Conservation (phyloP, 805 yeast species). For the Henningerozyma blattae region DNA sequence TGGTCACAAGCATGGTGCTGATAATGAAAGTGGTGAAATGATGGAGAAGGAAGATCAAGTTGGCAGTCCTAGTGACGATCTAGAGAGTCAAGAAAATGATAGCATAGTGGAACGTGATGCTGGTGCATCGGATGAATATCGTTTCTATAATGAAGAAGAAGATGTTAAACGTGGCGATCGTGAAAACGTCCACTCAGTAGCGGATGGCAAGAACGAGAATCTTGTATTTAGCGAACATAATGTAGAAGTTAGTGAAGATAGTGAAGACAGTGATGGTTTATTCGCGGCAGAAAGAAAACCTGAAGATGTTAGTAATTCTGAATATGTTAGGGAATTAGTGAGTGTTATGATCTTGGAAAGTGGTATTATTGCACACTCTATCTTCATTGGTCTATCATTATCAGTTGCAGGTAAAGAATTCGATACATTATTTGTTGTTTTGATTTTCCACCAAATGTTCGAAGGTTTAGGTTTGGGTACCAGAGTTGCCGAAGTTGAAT, state of each 20-base stretch:
- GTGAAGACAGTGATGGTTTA: background rate
- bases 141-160: constrained; percentile 1
- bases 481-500: constrained; percentile 47
- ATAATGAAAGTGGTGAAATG: background rate
- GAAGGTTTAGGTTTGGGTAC: constrained; percentile 83
- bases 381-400: constrained; percentile 66
- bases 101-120: background rate
- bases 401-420: constrained; percentile 74
- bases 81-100: background rate
- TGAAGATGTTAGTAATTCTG: too few species aligned
- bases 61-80: too few species aligned
- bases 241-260: background rate
- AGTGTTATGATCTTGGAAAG: constrained; percentile 54
- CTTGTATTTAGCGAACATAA: background rate
- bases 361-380: constrained; percentile 75
- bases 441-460: constrained; percentile 66
- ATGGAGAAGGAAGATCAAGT: too few species aligned
- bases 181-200: background rate
- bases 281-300: background rate
- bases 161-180: background rate
- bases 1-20: background rate
- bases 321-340: constrained; percentile 43
- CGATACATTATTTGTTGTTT: constrained; percentile 54
- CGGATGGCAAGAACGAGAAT: too few species aligned
- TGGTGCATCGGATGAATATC: background rate